Base-by-base conservation (phyloP, 139 green algal species). In the Volvox reticuliferus region DNA sequence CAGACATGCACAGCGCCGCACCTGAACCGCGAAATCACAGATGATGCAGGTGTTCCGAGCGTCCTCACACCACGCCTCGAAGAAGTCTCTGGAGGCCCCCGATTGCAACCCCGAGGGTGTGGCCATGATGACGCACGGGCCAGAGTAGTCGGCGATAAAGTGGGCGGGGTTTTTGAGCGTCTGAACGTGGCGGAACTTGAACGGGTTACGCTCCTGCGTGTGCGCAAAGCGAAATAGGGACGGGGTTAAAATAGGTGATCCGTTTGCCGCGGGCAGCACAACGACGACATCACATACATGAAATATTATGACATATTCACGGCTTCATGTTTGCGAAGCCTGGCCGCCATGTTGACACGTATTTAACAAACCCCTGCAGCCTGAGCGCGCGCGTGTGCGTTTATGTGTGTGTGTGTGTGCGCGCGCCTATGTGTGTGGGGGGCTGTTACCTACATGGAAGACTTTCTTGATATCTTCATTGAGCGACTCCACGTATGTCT, bases 401-500 rank as follows among this genome's bases (percentile, higher is more conserved):
- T 14, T 55, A 9, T 55, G 5, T 55, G 44, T 55, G 44, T 55
- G 44, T 9, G 44, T 55, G 5, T 9, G 9, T 55, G 44, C 44
- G 44, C 9, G 44, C 44, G 44, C 9, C 5, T 55, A 12, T 28
- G 24, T 73, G 65, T 73, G 65, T 73, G 65, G 65, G 16, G 24
- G 2, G 65, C 12, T 55, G 44, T 55, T 24, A 71, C 79, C 26
- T 50, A 97, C 94, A 55, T 97, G 93, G 87, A 98, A 99, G 37
- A 97, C 93, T 37, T 86, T 89, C 85, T 96, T 94, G 89, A 99
- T 99, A 92, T 97, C 96, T 17, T 98, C 96, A 92, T 99, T 99
- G 96, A 99, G 91, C 93, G 98, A 97, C 85, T 98, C 98, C 55
- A 99, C 98, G 93, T 99, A 99, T 24, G 98, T 99, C 91, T 98